A percentile compares a stretch with the other conserved stretches of the same genome.
Conservation (phyloP, 352 stramenopile species). For the Globisporangium splendens region DNA sequence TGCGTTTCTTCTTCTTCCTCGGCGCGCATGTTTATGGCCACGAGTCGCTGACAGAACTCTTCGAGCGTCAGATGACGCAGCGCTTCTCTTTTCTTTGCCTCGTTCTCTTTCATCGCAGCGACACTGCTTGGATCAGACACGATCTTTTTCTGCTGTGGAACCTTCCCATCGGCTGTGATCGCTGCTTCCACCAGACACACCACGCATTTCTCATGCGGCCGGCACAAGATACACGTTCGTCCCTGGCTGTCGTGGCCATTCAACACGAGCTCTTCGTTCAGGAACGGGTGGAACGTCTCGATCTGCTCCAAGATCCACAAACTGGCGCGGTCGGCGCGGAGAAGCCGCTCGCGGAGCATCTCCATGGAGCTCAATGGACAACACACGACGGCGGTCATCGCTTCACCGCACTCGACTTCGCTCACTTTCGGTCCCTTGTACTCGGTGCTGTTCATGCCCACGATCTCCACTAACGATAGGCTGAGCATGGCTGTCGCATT, state of each 20-base stretch:
- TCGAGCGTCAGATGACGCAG: constrained; percentile 17
- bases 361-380: constrained; percentile 28
- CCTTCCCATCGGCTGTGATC: constrained; percentile 2
- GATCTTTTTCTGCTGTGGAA: background rate
- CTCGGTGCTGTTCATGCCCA: constrained; percentile 33
- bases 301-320: constrained; percentile 53
- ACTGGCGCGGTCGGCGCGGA: constrained; percentile 45
- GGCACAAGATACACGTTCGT: constrained; percentile 21
- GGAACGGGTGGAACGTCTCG: constrained; percentile 62
- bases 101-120: background rate
- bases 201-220: constrained; percentile 16
- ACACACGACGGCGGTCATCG: constrained; percentile 54
- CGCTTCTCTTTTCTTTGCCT: constrained; percentile 1
- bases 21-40: constrained; percentile 28
- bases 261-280: constrained; percentile 6
- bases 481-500: constrained; percentile 44
- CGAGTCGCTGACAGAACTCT: constrained; percentile 25
- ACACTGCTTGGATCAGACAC: background rate
- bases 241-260: background rate
- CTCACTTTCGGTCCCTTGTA: constrained; percentile 56
- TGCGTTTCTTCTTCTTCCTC: constrained; percentile 36
- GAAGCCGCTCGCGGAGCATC: constrained; percentile 49
- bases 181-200: constrained; percentile 7
- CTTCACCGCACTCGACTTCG: constrained; percentile 56
- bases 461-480: constrained; percentile 41